These are phyloP conservation scores for Albizia julibrissin DNA, from an alignment of 306 rosid genomes.

Conservation along the genomic window DNA sequence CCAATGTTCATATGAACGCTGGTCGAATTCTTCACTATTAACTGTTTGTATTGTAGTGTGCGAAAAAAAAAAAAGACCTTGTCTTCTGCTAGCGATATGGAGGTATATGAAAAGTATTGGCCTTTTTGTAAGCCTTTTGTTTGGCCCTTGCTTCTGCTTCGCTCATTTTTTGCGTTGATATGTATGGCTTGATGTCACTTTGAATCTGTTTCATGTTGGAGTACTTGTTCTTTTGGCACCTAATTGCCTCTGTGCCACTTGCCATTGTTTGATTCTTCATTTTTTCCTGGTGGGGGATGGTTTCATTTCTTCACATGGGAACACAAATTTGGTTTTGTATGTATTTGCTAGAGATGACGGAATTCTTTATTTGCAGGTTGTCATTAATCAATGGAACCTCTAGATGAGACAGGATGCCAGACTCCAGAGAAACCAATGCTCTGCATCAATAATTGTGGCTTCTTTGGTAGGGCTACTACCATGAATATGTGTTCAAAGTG, in stretches of 20 bases:
- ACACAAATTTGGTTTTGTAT: background rate
- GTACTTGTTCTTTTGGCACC: constrained; percentile 18
- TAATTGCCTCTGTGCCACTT: background rate
- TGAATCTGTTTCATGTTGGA: background rate
- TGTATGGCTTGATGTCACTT: constrained; percentile 5
- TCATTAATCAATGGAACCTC: constrained; percentile 56
- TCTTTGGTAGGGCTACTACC: constrained; percentile 70
- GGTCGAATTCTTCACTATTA: background rate
- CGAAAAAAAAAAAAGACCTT: no score
- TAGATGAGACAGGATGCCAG: constrained; percentile 65
- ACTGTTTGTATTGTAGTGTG: background rate
- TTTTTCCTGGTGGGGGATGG: background rate
- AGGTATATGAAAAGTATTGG: constrained; percentile 5
- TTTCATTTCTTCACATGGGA: background rate
- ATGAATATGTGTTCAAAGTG: constrained; percentile 84
- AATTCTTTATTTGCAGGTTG: constrained; percentile 39
- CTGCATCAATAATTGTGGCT: constrained; percentile 71
- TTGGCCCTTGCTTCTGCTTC: background rate
- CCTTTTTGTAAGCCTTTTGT: background rate
- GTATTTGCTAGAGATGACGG: constrained; percentile 5
- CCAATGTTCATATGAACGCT: constrained; percentile 9
- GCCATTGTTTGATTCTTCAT: background rate
- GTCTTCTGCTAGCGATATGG: background rate
- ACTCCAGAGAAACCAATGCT: constrained; percentile 61
- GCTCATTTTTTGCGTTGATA: background rate